Conservation (phyloP, 306 rosid genomes). For the Sindora glabra region DNA sequence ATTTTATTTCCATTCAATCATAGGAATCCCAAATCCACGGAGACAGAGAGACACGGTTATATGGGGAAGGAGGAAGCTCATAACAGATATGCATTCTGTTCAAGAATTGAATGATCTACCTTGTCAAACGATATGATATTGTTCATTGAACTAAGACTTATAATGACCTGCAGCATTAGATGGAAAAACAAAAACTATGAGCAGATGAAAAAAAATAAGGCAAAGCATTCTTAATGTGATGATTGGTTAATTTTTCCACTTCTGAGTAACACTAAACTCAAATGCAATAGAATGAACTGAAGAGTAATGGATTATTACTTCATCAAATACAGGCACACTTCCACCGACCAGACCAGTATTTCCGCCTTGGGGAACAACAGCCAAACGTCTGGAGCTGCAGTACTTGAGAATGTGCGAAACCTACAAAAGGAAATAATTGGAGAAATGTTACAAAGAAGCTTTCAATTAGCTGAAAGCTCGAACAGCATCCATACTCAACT, state of each 20-base stretch:
- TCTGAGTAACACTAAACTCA: neutral
- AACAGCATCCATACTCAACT: neutral
- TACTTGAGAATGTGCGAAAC: constrained; percentile 73
- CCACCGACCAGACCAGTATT: constrained; percentile 99
- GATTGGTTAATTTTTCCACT: neutral
- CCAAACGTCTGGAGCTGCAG: constrained; percentile 75
- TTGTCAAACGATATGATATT: constrained; percentile 69
- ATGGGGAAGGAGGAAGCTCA: neutral
- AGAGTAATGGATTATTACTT: constrained; percentile 40
- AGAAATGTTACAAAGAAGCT: neutral
- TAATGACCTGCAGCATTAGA: constrained; percentile 70
- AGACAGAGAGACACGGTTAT: neutral
- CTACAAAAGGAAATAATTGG: constrained; percentile 29
- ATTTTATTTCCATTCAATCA: neutral
- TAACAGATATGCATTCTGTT: constrained; percentile 8
- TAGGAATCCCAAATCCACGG: neutral
- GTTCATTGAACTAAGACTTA: constrained; percentile 72
- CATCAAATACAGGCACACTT: constrained; percentile 96
- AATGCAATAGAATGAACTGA: constrained; percentile 1
- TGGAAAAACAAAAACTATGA: constrained; percentile 16
- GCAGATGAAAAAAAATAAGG: neutral
- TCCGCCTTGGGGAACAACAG: constrained; percentile 98
- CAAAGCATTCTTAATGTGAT: neutral
- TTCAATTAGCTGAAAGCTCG: neutral
- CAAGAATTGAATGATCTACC: constrained; percentile 41